Percentiles rank a stretch among this genome's conserved stretches.
Conservation (phyloP, 108 stramenopile genomes). For the Skeletonema menzelii region DNA sequence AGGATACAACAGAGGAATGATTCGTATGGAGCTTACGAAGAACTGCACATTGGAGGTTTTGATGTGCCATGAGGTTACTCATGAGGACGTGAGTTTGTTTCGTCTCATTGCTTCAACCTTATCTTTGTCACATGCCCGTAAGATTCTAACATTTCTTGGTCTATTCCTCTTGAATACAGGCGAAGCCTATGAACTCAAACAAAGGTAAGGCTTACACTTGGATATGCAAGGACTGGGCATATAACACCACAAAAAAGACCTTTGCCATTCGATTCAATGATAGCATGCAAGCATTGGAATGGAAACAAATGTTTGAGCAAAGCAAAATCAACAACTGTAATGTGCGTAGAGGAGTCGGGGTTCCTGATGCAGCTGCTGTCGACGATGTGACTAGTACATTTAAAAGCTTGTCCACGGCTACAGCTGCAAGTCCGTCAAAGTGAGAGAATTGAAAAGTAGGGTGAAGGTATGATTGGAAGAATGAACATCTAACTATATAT, state of each 20-base stretch:
- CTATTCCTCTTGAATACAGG: neutral
- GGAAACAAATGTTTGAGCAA: constrained; percentile 14
- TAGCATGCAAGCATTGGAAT: constrained; percentile 15
- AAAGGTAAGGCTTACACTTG: constrained; percentile 28
- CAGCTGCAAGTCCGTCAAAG: neutral
- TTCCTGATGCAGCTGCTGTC: constrained; percentile 13
- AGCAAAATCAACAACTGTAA: constrained; percentile 20
- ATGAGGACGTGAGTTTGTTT: constrained; percentile 12
- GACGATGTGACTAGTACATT: constrained; percentile 20
- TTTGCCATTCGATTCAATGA: constrained; percentile 30
- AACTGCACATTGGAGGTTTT: constrained; percentile 15
- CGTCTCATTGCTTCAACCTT: neutral
- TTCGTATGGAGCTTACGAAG: constrained; percentile 25
- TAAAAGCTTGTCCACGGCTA: constrained; percentile 6
- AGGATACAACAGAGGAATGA: constrained; percentile 31
- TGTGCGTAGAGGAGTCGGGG: constrained; percentile 20
- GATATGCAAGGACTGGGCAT: constrained; percentile 28
- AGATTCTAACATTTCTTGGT: neutral
- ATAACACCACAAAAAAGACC: constrained; percentile 9
- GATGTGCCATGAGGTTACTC: constrained; percentile 20
- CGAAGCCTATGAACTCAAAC: constrained; percentile 16
- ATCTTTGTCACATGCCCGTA: neutral
- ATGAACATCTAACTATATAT: neutral
- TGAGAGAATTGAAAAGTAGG: neutral
- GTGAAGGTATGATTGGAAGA: neutral